Evolutionary conservation across 352 stramenopile genomes (phyloP), one percentile per base, ranked within the genome.

Genomic region (Pythium myriotylum): DNA sequence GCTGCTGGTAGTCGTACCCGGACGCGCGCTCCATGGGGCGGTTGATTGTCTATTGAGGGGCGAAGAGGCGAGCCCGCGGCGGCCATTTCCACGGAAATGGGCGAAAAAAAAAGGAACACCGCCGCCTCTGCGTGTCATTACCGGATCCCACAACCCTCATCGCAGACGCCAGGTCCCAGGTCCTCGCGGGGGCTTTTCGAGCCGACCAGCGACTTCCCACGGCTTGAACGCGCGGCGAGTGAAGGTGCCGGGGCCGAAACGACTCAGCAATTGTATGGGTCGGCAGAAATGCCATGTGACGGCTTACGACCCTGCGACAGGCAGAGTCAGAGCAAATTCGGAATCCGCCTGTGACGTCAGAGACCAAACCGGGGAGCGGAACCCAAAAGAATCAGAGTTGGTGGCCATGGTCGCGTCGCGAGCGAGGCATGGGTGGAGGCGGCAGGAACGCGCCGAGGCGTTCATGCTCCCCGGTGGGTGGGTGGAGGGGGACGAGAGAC

Each of bases 261-360:
- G n/a, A 54, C 42, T 61, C 35, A 42, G 20, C 12, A 16, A 53
- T 61, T 53, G 54, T 61, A 61, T 48, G 24, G 13, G 5, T 51
- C 12, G 24, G 43, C 42, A 35, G 40, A 49, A 59, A 46, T 47
- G 7, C 4, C 37, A 59, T 59, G 19, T 49, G 22, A 20, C 29
- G 4, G 52, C 29, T 59, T 39, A 59, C 52, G 52, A 59, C 24
- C 29, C 8, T 23, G 43, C 43, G 29, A 51, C 23, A 35, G 29
- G 29, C 29, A 35, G 29, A 35, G 29, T 35, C 29, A 35, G 29
- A 35, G 29, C 13, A 43, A 43, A 43, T 20, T 43, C 13, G 37
- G 37, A 43, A 43, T 14, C 37, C 37, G 29, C 29, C 5, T 35
- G 29, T 35, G 29, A 35, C 29, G 29, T 35, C 10, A 35, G 29